Evolutionary conservation across 148 eudicot genomes (phyloP), one percentile per base, ranked within the genome.

Genomic region (Talinum fruticosum): DNA sequence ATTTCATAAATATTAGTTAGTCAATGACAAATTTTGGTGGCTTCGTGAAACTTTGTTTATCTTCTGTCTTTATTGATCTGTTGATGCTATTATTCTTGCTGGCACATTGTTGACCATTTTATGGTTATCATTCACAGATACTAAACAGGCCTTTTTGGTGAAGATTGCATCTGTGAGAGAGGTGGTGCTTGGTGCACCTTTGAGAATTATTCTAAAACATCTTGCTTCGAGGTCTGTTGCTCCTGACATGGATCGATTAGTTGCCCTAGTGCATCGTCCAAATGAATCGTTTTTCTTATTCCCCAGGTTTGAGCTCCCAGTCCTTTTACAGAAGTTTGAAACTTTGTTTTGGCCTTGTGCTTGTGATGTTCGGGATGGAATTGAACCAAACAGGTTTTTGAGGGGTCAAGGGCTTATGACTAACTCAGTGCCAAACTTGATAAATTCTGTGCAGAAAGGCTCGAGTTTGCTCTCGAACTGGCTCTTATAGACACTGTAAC

Each of bases 91-190:
- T 14, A 1, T 67, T 82, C 34, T 77, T 37, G 12, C 12, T 54
- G 57, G 21, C 77, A 14, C 36, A 65, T 57, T 73, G 77, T 49
- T 87, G 73, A 84, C 61, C 74, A 37, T 53, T 32, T 61, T 61
- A 67, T 59, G 62, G 75, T 73, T 75, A 67, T 73, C 62, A 78
- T 79, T 30, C 77, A 78, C 87, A 96, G 97, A 91, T 71, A 78
- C 79, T 66, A 87, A 82, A 73, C 88, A 86, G 33, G 84, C 82
- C 75, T 88, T 91, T 76, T 51, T 93, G 88, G 78, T 83, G 62
- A 96, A 93, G 88, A 84, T 96, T 78, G 97, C 97, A 54, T 93
- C 97, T 66, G 87, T 96, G 49, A 90, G 99, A 81, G 99, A 93
- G 85, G 87, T 96, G 45, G 99, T 96, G 37, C 80, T 91, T 84